A percentile compares a stretch with the other conserved stretches of the same genome.
Conservation (phyloP, 371 early-diverging fungal species). For the Mortierella sp. region DNA sequence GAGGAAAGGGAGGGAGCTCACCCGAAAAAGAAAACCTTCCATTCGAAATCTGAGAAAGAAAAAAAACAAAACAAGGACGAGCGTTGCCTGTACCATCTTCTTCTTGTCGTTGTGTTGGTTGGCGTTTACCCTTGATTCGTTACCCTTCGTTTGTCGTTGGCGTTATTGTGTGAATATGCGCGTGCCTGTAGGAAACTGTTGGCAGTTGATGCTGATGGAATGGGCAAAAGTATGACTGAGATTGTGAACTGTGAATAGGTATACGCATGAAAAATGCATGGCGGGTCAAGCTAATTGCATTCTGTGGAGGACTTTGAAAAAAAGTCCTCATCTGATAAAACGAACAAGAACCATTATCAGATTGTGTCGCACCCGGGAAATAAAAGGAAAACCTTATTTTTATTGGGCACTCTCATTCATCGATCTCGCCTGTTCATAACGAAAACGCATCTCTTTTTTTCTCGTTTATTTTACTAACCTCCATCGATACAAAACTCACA, state of each 20-base stretch:
- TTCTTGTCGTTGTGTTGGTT: neutral
- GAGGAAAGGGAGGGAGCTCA: neutral
- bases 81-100: neutral
- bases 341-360: neutral
- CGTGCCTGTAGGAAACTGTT: too few relatives aligned
- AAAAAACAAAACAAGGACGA: neutral
- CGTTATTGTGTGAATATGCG: neutral
- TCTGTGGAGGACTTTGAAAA: neutral
- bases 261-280: neutral
- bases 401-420: neutral
- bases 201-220: too few relatives aligned
- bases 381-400: neutral
- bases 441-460: neutral
- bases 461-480: neutral
- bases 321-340: conserved; percentile 3
- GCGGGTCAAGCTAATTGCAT: neutral
- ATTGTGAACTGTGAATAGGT: neutral
- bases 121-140: neutral
- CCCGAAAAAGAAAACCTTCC: conserved; percentile 5
- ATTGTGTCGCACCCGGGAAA: conserved; percentile 9
- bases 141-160: neutral
- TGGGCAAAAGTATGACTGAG: neutral
- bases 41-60: neutral
- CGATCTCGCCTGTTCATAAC: neutral
- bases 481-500: neutral